These are phyloP conservation scores for Colletotrichum brevisporum DNA, from an alignment of 2,329 filamentous ascomycete species.

Conservation along the genomic window DNA sequence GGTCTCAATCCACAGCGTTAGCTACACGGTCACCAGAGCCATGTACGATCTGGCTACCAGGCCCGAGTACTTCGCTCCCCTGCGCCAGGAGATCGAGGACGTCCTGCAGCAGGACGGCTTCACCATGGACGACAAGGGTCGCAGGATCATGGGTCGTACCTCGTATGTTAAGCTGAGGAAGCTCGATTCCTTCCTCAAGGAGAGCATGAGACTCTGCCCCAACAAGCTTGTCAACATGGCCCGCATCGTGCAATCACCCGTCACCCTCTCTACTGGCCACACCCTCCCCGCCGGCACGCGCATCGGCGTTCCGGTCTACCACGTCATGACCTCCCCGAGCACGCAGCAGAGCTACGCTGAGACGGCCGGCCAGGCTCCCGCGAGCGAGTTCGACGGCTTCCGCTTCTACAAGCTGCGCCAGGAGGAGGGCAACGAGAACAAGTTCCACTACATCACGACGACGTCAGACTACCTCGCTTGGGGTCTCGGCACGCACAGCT, in stretches of 20 bases:
- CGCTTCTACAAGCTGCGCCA: conserved; percentile 44
- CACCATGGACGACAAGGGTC: conserved; percentile 26
- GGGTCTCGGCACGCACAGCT: conserved; percentile 54
- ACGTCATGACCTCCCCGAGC: conserved; percentile 39
- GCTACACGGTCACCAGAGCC: conserved; percentile 47
- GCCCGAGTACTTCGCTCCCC: conserved; percentile 55
- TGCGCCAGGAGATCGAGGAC: conserved; percentile 59
- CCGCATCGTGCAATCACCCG: conserved; percentile 41
- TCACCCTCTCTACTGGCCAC: conserved; percentile 48
- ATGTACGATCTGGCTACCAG: conserved; percentile 56
- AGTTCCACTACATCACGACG: conserved; percentile 49
- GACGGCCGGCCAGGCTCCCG: conserved; percentile 25
- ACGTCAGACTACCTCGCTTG: conserved; percentile 49
- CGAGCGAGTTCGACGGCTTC: conserved; percentile 44
- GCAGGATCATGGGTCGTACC: conserved; percentile 21
- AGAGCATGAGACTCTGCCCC: conserved; percentile 50
- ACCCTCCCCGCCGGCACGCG: conserved; percentile 46
- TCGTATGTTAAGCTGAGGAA: conserved; percentile 44
- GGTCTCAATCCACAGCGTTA: conserved; percentile 29
- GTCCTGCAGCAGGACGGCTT: conserved; percentile 52
- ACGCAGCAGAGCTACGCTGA: conserved; percentile 41
- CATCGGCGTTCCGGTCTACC: conserved; percentile 45
- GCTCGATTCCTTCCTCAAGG: conserved; percentile 54
- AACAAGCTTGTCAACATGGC: conserved; percentile 40
- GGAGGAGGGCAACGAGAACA: conserved; percentile 37